phyloP scores from a whole-genome alignment of 2,329 filamentous ascomycete genomes.

The Diaporthe capsici region DNA sequence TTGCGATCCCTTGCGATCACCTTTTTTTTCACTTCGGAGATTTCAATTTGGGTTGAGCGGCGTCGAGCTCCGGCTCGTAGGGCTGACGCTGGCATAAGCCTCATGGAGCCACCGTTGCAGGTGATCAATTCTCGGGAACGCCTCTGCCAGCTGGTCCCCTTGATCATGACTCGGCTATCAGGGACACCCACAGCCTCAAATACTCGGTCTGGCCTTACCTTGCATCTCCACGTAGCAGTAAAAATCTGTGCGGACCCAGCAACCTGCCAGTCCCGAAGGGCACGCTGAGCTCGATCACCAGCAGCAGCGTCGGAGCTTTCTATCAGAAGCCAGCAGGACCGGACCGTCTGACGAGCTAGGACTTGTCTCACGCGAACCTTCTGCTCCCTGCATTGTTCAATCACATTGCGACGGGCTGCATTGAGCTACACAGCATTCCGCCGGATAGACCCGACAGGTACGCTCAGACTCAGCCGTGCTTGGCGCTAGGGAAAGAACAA shows the following conservation, averaged over 20 bases:
- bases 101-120: constrained; percentile 23
- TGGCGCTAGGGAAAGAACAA: constrained; percentile 16
- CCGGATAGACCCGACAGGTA: constrained; percentile 35
- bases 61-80: constrained; percentile 31
- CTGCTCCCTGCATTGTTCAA: constrained; percentile 26
- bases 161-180: constrained; percentile 12
- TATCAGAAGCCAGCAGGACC: constrained; percentile 4
- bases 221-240: constrained; percentile 14
- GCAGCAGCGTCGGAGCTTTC: constrained; percentile 4
- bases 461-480: constrained; percentile 26
- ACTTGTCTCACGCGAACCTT: constrained; percentile 35
- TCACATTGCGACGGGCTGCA: constrained; percentile 15
- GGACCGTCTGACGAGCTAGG: constrained; percentile 22
- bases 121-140: constrained; percentile 18
- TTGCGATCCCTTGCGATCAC: constrained; percentile 7
- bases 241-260: background rate
- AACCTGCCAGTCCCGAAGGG: constrained; percentile 5
- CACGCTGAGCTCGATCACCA: constrained; percentile 7
- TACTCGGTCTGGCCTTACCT: background rate
- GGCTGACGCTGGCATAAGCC: constrained; percentile 36
- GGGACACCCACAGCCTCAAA: constrained; percentile 14
- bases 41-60: constrained; percentile 16
- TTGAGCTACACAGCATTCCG: constrained; percentile 32
- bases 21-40: constrained; percentile 1
- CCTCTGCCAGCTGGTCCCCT: constrained; percentile 5